A percentile compares a stretch with the other conserved stretches of the same genome.
phyloP scores from a whole-genome alignment of 495 filamentous ascomycete species.

The Penicillium samsonianum region DNA sequence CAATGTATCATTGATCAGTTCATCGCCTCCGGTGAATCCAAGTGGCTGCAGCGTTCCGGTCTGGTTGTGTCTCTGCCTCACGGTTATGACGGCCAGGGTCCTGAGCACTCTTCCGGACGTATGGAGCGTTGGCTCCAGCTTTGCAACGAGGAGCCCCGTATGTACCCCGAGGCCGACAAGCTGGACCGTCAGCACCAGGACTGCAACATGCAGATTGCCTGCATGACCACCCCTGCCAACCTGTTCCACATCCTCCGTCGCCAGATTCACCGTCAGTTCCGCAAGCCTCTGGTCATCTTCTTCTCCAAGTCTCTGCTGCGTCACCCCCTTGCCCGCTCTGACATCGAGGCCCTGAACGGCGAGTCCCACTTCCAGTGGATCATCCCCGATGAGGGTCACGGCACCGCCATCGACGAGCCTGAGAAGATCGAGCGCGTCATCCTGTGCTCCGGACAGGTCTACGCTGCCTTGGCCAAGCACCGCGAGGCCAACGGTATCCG shows the following conservation, averaged over 20 bases:
- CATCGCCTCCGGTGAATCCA: conserved; percentile 93
- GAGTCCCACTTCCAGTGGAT: conserved; percentile 96
- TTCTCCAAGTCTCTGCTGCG: conserved; percentile 95
- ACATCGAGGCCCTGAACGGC: conserved; percentile 83
- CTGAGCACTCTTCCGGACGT: conserved; percentile 96
- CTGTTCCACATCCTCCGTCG: conserved; percentile 93
- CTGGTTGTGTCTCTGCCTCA: conserved; percentile 93
- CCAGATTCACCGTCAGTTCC: conserved; percentile 98
- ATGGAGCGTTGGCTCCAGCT: conserved; percentile 98
- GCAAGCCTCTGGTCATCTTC: conserved; percentile 95
- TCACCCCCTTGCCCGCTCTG: conserved; percentile 86
- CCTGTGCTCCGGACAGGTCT: conserved; percentile 93
- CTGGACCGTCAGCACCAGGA: conserved; percentile 98
- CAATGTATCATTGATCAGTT: conserved; percentile 99
- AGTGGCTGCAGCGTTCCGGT: conserved; percentile 97
- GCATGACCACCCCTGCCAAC: conserved; percentile 91
- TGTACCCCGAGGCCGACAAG: conserved; percentile 84
- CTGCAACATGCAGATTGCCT: conserved; percentile 98
- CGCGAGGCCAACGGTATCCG: conserved; percentile 80
- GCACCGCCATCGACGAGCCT: conserved; percentile 67
- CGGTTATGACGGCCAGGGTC: conserved; percentile 97
- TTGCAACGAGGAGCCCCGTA: conserved; percentile 94
- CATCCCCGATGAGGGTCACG: conserved; percentile 84
- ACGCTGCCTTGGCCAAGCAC: conserved; percentile 85
- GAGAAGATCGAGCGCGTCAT: conserved; percentile 93